phyloP scores from a whole-genome alignment of 331 rosid genomes.

The Rosa hybrid region DNA sequence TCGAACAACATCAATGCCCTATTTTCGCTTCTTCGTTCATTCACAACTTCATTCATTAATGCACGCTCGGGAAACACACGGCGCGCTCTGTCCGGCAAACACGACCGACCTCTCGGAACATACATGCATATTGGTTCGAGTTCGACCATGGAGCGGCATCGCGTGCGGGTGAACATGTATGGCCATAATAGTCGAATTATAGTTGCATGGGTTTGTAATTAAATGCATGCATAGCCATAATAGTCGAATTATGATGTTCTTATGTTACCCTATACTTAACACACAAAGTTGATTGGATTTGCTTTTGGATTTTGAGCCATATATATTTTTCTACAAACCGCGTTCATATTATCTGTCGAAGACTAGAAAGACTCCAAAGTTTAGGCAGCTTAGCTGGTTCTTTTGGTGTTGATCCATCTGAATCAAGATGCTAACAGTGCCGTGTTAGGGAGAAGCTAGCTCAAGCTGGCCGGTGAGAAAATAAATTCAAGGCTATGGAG shows the following conservation, averaged over 20 bases:
- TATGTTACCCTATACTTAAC: neutral
- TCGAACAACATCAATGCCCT: neutral
- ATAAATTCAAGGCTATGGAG: neutral
- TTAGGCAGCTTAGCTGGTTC: neutral
- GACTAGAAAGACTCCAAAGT: neutral
- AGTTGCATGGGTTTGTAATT: neutral
- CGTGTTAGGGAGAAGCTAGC: neutral
- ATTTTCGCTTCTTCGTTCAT: neutral
- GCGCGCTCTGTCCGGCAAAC: constrained; percentile 19
- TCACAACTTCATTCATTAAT: neutral
- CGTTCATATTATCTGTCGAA: neutral
- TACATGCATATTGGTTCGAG: neutral
- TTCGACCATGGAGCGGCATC: neutral
- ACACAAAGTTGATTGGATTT: neutral
- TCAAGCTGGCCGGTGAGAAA: neutral
- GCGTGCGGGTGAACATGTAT: neutral
- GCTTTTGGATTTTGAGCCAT: neutral
- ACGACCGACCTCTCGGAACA: neutral
- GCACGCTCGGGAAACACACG: neutral
- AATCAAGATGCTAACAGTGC: neutral
- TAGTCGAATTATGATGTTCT: neutral
- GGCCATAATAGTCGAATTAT: neutral
- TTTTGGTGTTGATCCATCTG: neutral
- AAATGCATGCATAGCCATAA: neutral
- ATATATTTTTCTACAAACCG: neutral